Evolutionary conservation across 768 basidiomycete genomes (phyloP), one percentile per base, ranked within the genome.

Genomic region (Phlebiopsis gigantea): DNA sequence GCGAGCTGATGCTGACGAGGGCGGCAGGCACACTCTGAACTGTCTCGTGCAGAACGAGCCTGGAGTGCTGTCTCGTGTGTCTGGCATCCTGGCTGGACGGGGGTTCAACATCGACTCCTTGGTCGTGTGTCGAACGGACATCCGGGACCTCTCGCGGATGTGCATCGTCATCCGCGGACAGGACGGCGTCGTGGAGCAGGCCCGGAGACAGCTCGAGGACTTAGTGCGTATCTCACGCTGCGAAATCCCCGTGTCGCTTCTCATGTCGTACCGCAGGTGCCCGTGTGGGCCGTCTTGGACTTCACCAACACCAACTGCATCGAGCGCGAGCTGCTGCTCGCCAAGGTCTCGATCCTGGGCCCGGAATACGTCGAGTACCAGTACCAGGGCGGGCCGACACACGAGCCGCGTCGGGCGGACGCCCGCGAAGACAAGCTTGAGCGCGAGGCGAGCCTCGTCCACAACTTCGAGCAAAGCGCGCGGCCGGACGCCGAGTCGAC

Each of bases 21-120:
- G 21, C 19, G 8, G 15, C 65, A 98, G 94, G 71, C 96, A 98
- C 68, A 82, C 95, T 57, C 80, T 98, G 60, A 98, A 99, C 75
- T 98, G 95, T 71, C 84, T 99, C 58, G 97, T 98, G 3, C 97
- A 99, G 73, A 98, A 99, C 69, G 97, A 99, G 74, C 97, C 97
- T 2, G 97, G 97, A 66, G 97, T 99, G n/a, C 81, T 99, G 12
- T 97, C 96, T 26, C 88, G 97, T 64, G 94, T 99, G 2, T 96
- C 96, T 5, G 97, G 97, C 54, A 98, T 96, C 66, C 81, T 99
- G 22, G 97, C 97, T 19, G 97, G 92, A 42, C 80, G 97, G 62
- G 97, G 97, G 4, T 97, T 99, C 79, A 99, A 99, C 77, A 91
- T 96, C 70, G 96, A 99, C 73, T 98, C 96, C 4, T 78, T 99